Base-by-base conservation (phyloP, 345 rosid species). In the Adansonia digitata region DNA sequence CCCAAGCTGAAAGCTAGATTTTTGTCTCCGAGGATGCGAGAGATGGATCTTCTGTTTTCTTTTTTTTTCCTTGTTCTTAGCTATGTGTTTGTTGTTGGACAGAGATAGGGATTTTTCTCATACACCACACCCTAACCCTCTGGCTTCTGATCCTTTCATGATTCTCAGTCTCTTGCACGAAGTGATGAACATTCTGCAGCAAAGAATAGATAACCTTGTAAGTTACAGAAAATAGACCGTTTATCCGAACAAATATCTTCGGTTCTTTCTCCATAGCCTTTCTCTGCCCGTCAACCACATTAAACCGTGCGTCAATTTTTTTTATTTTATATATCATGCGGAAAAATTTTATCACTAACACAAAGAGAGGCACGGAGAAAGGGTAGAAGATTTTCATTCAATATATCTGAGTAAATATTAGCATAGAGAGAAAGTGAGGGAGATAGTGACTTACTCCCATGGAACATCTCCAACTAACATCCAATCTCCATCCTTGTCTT, bases 391-490 rank as follows among this genome's bases (percentile, higher is more conserved):
- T n/a, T n/a, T n/a, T n/a, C n/a, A n/a, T n/a, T n/a, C n/a, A n/a
- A n/a, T n/a, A n/a, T n/a, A n/a, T n/a, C n/a, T n/a, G 45, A 37
- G 11, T 8, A 26, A 62, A 10, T 15, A 9, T 15, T 0, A 11
- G 4, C 15, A 53, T 10, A 53, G 2, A 53, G 12, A 55, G 26
- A 20, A 6, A 52, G 26, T 6, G 24, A 52, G 34, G n/a, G 0
- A 34, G 55, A 49, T 26, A 68, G 18, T 55, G 57, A 73, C 89
- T 80, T 79, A 83, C 86, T 85, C 84, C 97, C 95, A 92, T 0
- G 94, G 97, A 64, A 88, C 97, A 85, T 92, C 94, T 76, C 97
- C 94, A 9, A 90, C 90, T 10, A 92, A 86, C 97, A 92, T 92
- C 97, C 89, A 87, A 49, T 92, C 97, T 63, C 95, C 89, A 78